A percentile compares a stretch with the other conserved stretches of the same genome.
Conservation (phyloP, 1,284 basidiomycete species). For the Cutaneotrichosporon sp. region DNA sequence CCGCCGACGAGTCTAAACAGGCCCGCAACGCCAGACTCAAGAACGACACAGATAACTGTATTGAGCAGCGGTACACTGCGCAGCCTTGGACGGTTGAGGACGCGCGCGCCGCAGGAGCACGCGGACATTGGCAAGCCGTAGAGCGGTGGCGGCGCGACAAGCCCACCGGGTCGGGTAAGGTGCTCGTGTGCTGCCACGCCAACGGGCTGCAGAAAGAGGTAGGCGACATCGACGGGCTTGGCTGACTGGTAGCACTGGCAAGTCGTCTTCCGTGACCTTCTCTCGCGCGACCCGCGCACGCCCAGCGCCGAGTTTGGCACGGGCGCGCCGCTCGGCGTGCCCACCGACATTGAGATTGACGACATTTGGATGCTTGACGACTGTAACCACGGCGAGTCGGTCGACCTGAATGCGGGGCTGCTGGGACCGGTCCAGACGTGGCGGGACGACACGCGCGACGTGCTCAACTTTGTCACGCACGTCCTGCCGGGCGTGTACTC, state of each 20-base stretch:
- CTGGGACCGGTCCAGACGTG: slow-evolving; percentile 48
- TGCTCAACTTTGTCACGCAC: slow-evolving; percentile 47
- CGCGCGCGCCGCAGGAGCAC: slow-evolving; percentile 28
- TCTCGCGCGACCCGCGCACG: slow-evolving; percentile 17
- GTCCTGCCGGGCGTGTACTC: slow-evolving; percentile 33
- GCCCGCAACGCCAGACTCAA: slow-evolving; percentile 25
- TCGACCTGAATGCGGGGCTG: slow-evolving; percentile 57
- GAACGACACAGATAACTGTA: slow-evolving; percentile 1
- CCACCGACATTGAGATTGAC: slow-evolving; percentile 50
- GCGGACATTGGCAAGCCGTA: slow-evolving; percentile 13
- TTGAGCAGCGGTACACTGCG: slow-evolving; percentile 5
- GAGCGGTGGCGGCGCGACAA: slow-evolving; percentile 13
- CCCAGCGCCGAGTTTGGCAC: slow-evolving; percentile 10
- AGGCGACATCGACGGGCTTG: too few relatives aligned
- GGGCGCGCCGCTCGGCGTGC: neutral
- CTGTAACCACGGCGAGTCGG: slow-evolving; percentile 69
- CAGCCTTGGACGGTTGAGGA: slow-evolving; percentile 7
- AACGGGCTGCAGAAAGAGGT: slow-evolving; percentile 53
- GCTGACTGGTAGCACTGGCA: slow-evolving; percentile 57
- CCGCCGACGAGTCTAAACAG: slow-evolving; percentile 17
- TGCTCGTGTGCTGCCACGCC: slow-evolving; percentile 16
- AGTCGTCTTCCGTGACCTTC: slow-evolving; percentile 54
- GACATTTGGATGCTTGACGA: slow-evolving; percentile 77
- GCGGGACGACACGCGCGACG: slow-evolving; percentile 47
- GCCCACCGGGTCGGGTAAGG: slow-evolving; percentile 6